Evolutionary conservation across 495 filamentous ascomycete species (phyloP).

Genomic region (Podospora pseudoanserina): DNA sequence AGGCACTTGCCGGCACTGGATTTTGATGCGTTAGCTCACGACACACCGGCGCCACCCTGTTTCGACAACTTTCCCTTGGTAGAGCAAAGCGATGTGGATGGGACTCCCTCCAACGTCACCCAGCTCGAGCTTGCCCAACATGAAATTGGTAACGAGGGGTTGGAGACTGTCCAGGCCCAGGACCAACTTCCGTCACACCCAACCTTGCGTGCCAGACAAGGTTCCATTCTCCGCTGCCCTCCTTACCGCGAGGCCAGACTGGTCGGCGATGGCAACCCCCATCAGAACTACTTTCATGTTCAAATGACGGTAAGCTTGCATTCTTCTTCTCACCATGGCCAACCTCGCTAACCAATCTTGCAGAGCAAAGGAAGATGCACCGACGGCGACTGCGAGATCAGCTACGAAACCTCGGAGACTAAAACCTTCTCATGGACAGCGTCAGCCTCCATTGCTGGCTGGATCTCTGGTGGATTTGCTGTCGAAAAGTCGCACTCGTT

Average conservation of each 20-base stretch:
- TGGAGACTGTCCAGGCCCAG: neutral
- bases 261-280: conserved; percentile 12
- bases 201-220: neutral
- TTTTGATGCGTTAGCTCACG: neutral
- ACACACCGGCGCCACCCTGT: neutral
- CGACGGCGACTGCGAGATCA: neutral
- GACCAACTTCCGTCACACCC: neutral
- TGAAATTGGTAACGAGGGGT: neutral
- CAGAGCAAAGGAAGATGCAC: neutral
- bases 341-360: neutral
- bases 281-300: conserved; percentile 10
- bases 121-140: neutral
- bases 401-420: neutral
- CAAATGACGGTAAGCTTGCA: neutral
- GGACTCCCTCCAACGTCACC: neutral
- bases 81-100: neutral
- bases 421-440: conserved; percentile 6
- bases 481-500: conserved; percentile 2
- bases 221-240: neutral
- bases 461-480: conserved; percentile 15
- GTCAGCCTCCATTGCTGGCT: neutral
- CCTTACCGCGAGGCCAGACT: neutral
- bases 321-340: neutral
- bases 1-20: neutral
- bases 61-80: neutral